phyloP scores from a whole-genome alignment of 2,329 filamentous ascomycete genomes.

The Hirsutella thompsonii region DNA sequence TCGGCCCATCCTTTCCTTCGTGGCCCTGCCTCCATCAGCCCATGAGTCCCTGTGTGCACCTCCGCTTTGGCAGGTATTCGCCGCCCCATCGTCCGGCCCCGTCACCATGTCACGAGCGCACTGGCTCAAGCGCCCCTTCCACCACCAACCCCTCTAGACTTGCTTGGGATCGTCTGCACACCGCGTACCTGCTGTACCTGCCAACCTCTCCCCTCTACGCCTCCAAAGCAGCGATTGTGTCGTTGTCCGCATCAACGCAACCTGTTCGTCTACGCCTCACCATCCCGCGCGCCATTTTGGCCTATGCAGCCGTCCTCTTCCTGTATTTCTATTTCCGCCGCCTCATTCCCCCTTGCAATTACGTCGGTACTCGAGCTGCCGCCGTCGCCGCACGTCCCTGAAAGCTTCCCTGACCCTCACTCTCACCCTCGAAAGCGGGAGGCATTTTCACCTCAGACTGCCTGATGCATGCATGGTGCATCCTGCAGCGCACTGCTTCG shows the following conservation, averaged over 20 bases:
- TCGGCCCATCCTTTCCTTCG: background rate
- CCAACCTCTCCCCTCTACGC: background rate
- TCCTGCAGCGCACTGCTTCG: constrained; percentile 3
- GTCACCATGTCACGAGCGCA: constrained; percentile 3
- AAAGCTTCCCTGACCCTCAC: background rate
- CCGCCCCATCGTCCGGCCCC: background rate
- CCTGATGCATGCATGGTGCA: constrained; percentile 4
- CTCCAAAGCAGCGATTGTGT: constrained; percentile 1
- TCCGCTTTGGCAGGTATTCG: background rate
- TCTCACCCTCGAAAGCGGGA: background rate
- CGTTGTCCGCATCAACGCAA: constrained; percentile 1
- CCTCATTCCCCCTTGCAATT: background rate
- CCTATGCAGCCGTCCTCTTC: background rate
- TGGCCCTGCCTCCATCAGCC: background rate
- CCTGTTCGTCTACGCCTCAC: background rate
- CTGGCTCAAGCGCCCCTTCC: background rate
- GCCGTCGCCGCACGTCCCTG: background rate
- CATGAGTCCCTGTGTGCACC: background rate
- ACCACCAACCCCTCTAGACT: background rate
- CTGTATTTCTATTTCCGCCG: background rate
- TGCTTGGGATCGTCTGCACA: background rate
- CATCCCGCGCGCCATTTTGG: background rate
- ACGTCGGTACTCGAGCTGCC: background rate
- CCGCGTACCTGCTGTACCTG: background rate
- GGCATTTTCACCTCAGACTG: constrained; percentile 4